Conservation (phyloP, 2,329 filamentous ascomycete genomes). For the Penicillium freii region DNA sequence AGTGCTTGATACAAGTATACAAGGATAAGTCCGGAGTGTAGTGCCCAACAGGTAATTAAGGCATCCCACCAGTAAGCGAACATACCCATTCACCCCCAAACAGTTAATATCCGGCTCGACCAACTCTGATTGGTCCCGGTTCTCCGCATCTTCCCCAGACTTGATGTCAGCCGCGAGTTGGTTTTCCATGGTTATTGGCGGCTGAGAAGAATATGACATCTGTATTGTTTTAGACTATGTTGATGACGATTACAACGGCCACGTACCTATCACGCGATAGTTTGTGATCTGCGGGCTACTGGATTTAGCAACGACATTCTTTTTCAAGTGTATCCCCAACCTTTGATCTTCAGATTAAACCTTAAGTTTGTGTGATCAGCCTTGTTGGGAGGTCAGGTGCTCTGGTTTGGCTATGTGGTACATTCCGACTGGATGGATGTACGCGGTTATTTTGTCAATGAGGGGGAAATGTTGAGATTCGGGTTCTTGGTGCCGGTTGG, state of each 20-base stretch:
- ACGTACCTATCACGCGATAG: neutral
- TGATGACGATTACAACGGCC: constrained; percentile 2
- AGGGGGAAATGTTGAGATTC: neutral
- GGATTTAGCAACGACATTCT: neutral
- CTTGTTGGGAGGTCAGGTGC: constrained; percentile 7
- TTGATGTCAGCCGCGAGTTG: neutral
- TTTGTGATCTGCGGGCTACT: neutral
- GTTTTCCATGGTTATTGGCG: neutral
- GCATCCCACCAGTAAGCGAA: neutral
- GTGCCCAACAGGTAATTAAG: neutral
- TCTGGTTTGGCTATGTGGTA: neutral
- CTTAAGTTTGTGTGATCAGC: neutral
- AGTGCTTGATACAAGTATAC: neutral
- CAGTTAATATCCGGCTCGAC: constrained; percentile 7
- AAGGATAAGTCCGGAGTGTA: too few relatives aligned
- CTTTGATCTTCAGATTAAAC: neutral
- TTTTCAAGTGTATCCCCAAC: neutral
- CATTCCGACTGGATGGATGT: constrained; percentile 2
- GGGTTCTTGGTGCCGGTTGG: neutral
- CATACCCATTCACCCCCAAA: constrained; percentile 13
- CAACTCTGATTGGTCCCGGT: neutral
- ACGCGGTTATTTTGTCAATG: neutral
- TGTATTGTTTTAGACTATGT: neutral
- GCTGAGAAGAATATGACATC: neutral
- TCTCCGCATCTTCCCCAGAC: constrained; percentile 2